Conservation (phyloP, 2,329 filamentous ascomycete species). For the Cladophialophora carrionii region DNA sequence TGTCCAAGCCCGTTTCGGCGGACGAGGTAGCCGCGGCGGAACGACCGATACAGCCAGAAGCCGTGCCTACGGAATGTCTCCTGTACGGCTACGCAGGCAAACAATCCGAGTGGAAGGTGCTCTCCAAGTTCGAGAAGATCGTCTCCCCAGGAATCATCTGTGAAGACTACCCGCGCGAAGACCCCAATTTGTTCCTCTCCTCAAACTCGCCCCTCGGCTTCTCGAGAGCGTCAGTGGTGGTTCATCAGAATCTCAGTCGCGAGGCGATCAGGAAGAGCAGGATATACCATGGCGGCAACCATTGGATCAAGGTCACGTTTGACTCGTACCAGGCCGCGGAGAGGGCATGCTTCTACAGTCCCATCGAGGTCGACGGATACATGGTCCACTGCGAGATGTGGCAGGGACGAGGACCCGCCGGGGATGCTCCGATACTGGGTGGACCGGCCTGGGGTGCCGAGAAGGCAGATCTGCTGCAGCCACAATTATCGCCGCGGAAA, state of each 20-base stretch:
- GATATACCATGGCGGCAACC: slow-evolving; percentile 76
- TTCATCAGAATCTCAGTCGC: slow-evolving; percentile 64
- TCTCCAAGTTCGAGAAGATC: slow-evolving; percentile 84
- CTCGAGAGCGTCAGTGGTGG: slow-evolving; percentile 55
- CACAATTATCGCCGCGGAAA: slow-evolving; percentile 3
- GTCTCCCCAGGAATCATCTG: slow-evolving; percentile 69
- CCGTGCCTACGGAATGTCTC: slow-evolving; percentile 72
- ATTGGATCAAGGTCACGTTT: slow-evolving; percentile 90
- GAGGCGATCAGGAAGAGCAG: slow-evolving; percentile 80
- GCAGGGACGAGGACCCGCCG: slow-evolving; percentile 64
- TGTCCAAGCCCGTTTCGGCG: slow-evolving; percentile 26
- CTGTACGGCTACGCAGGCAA: slow-evolving; percentile 80
- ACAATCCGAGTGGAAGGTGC: slow-evolving; percentile 74
- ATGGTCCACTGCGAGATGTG: slow-evolving; percentile 73
- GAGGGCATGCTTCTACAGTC: slow-evolving; percentile 69
- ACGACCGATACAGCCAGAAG: slow-evolving; percentile 46
- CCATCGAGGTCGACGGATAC: slow-evolving; percentile 71
- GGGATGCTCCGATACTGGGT: slow-evolving; percentile 66
- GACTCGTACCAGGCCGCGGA: slow-evolving; percentile 73
- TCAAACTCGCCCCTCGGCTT: slow-evolving; percentile 54
- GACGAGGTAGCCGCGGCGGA: slow-evolving; percentile 25
- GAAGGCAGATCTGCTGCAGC: slow-evolving; percentile 17
- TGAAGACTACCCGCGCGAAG: slow-evolving; percentile 87
- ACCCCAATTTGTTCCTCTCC: slow-evolving; percentile 72
- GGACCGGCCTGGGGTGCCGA: slow-evolving; percentile 33